Evolutionary conservation across 2,329 filamentous ascomycete genomes (phyloP).

Genomic region (Orbilia blumenaviensis): DNA sequence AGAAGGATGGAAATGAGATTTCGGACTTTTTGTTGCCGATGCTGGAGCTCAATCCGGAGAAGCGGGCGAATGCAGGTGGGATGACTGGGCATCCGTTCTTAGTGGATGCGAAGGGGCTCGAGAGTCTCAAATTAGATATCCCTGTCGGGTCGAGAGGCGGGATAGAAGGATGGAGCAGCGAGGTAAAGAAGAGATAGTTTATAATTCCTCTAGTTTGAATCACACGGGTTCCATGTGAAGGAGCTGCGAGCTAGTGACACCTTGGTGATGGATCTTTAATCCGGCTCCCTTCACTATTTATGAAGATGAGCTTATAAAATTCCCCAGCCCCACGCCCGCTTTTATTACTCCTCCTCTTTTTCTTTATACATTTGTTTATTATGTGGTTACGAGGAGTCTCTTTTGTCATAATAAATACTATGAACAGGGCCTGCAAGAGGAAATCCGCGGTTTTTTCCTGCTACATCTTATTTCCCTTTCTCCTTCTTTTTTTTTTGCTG

Average conservation of each 20-base stretch:
- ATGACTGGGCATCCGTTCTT: conserved; percentile 89
- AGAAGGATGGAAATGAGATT: conserved; percentile 80
- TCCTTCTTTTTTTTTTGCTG: neutral
- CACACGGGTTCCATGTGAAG: conserved; percentile 42
- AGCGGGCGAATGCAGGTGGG: conserved; percentile 91
- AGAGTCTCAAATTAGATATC: conserved; percentile 76
- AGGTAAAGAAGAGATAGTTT: conserved; percentile 75
- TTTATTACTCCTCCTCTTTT: conserved; percentile 26
- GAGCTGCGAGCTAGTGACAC: conserved; percentile 32
- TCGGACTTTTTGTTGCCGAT: conserved; percentile 86
- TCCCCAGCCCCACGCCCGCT: neutral
- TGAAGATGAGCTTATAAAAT: conserved; percentile 9
- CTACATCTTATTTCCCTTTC: conserved; percentile 7
- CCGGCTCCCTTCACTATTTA: conserved; percentile 8
- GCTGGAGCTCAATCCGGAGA: conserved; percentile 87
- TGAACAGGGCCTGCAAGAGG: conserved; percentile 37
- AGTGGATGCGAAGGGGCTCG: conserved; percentile 88
- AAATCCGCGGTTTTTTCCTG: conserved; percentile 24
- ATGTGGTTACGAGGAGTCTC: conserved; percentile 47
- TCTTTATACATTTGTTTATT: conserved; percentile 42
- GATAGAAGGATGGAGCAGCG: conserved; percentile 91
- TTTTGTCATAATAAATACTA: conserved; percentile 49
- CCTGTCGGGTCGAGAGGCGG: conserved; percentile 83
- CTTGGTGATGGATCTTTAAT: conserved; percentile 24
- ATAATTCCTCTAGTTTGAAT: neutral